Evolutionary conservation across 2,329 filamentous ascomycete species (phyloP).

Genomic region (Teratosphaeria pseudoeucalypti): DNA sequence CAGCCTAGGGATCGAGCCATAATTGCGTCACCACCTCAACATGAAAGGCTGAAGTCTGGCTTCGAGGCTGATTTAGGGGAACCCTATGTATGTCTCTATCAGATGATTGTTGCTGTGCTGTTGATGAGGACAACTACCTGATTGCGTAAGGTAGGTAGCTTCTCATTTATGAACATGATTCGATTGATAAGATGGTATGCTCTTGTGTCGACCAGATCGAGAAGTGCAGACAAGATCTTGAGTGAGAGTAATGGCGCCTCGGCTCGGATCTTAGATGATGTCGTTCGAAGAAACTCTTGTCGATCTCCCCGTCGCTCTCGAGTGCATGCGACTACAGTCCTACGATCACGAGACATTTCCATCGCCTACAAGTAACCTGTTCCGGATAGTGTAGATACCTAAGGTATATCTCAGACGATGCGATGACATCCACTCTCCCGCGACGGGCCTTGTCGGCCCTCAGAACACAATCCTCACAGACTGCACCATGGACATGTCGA

Average conservation of each 20-base stretch:
- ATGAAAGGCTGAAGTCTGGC: neutral
- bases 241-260: neutral
- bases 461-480: neutral
- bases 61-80: neutral
- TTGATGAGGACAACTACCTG: too few species aligned
- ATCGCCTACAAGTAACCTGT: neutral
- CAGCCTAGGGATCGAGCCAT: neutral
- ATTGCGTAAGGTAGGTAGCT: too few species aligned
- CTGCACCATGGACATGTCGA: constrained; percentile 4
- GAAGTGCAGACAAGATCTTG: neutral
- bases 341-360: neutral
- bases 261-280: neutral
- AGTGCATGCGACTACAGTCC: neutral
- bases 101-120: too few species aligned
- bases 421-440: neutral
- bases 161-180: too few species aligned
- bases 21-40: neutral
- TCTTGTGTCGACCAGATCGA: neutral
- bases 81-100: neutral
- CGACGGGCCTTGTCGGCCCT: neutral
- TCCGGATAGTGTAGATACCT: neutral
- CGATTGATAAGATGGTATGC: neutral
- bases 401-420: neutral
- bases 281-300: neutral
- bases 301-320: neutral